A percentile compares a stretch with the other conserved stretches of the same genome.
Conservation (phyloP, 1,139 yeast genomes). For the Sugiyamaella sp. region DNA sequence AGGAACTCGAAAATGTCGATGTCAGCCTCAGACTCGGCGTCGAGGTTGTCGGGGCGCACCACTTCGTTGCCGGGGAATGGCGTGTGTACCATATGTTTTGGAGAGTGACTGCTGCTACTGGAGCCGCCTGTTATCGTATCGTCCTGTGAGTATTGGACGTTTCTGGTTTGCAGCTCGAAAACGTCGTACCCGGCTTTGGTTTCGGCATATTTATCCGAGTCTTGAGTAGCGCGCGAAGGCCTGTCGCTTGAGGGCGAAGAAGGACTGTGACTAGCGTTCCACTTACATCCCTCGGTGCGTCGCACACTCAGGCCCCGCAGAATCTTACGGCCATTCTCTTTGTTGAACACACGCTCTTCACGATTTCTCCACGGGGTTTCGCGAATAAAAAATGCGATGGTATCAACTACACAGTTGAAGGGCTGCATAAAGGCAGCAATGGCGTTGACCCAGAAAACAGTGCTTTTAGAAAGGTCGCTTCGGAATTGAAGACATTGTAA, state of each 20-base stretch:
- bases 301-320: conserved; percentile 38
- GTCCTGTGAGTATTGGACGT: neutral
- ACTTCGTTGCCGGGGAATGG: conserved; percentile 22
- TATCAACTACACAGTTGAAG: conserved; percentile 75
- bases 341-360: conserved; percentile 37
- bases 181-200: neutral
- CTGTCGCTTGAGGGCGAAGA: conserved; percentile 4
- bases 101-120: conserved; percentile 6
- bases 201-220: neutral
- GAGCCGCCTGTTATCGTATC: conserved; percentile 4
- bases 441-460: conserved; percentile 66
- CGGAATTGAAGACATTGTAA: conserved; percentile 59
- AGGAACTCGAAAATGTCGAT: conserved; percentile 24
- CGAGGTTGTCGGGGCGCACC: conserved; percentile 4
- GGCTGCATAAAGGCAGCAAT: conserved; percentile 80
- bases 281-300: conserved; percentile 16
- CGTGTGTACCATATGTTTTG: conserved; percentile 1
- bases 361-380: conserved; percentile 73
- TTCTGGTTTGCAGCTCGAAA: neutral
- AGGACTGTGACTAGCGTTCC: conserved; percentile 1
- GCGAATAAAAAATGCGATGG: conserved; percentile 71
- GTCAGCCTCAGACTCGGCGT: conserved; percentile 20
- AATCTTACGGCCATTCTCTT: conserved; percentile 25
- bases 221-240: conserved; percentile 1
- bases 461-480: conserved; percentile 44